Base-by-base conservation (phyloP, 1,284 basidiomycete species). In the Sutorius eximius region DNA sequence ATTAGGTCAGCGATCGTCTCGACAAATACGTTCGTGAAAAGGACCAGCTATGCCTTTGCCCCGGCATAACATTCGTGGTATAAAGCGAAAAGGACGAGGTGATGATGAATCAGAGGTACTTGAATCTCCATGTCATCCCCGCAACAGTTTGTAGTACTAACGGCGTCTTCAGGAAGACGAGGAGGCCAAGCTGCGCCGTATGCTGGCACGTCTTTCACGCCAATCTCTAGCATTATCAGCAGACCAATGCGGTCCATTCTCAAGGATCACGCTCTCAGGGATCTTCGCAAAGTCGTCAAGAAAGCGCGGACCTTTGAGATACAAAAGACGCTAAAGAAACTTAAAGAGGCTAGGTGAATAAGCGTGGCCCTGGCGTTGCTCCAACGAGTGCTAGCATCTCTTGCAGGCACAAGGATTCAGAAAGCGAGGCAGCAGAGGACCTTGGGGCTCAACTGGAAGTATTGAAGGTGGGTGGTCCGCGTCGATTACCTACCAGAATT, bases 251-350 rank as follows among this genome's bases (percentile, higher is more conserved):
- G 51, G 24, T 45, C 18, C 37, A 37, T 57, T 59, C 38, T 62
- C 51, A 61, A 89, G 91, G 83, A 89, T 67, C 88, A 90, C 62
- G 79, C 81, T 58, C 63, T 86, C 49, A 86, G 80, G 67, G 82
- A 89, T 59, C 77, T 89, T 18, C 77, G 77, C 53, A 87, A 86
- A 62, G 82, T 85, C 5, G 82, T 85, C 46, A 97, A 93, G 75
- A 93, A 89, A 69, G 86, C 87, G 9, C 91, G 86, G 70, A 77
- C 82, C 0, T 92, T 92, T 60, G 95, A 97, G 73, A 81, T 85
- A 0, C 91, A 90, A 71, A 91, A 89, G 66, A 72, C 89, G 15
- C 82, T 95, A 51, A 95, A 94, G 76, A 89, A 85, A 73, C 74
- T 95, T 55, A 95, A 90, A 72, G 79, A 78, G 46, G 69, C 87